Evolutionary conservation across 2,329 filamentous ascomycete genomes (phyloP), one percentile per base, ranked within the genome.

Genomic region (Cercospora canescens): DNA sequence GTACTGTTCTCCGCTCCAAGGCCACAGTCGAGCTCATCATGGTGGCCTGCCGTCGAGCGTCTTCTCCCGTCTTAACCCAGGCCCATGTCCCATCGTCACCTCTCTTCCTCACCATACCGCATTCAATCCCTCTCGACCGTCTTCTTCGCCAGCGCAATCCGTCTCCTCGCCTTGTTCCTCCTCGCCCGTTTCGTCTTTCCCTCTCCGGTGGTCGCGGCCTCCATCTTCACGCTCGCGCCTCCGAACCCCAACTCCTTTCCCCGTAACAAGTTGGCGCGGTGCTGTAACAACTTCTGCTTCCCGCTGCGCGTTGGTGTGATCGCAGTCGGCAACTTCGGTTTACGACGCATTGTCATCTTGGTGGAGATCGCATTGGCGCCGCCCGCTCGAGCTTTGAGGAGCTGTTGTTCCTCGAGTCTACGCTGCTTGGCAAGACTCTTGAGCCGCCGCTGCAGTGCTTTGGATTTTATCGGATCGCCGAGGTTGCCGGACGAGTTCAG

Each of bases 261-360:
- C 8, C 11, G 32, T 5, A 50, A 37, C 26, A 60, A 14, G 4
- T 60, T 50, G 24, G 45, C 58, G 26, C 58, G 41, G 35, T 60
- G 58, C 14, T 60, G 58, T 41, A 60, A 24, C 21, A 60, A 18
- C 39, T 60, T 52, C 18, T 60, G 37, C 58, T 41, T 60, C 11
- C 39, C 39, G n/a, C 58, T 60, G 18, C 41, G 3, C 1, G 28
- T 41, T 1, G 56, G 56, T 1, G 21, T 45, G 16, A 59, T 59
- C 2, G 21, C 56, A 11, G 18, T 30, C 6, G 32, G 34, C 8
- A 39, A 8, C n/a, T 45, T 59, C 11, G 56, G 45, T 7, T 24
- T 52, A 4, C 45, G 45, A 12, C 24, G 45, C 45, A 26, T 52
- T 5, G 45, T 52, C 45, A 14, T 52, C 45, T 4, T 35, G 32